phyloP scores from a whole-genome alignment of 495 filamentous ascomycete species.

The Penicillium paradoxum region DNA sequence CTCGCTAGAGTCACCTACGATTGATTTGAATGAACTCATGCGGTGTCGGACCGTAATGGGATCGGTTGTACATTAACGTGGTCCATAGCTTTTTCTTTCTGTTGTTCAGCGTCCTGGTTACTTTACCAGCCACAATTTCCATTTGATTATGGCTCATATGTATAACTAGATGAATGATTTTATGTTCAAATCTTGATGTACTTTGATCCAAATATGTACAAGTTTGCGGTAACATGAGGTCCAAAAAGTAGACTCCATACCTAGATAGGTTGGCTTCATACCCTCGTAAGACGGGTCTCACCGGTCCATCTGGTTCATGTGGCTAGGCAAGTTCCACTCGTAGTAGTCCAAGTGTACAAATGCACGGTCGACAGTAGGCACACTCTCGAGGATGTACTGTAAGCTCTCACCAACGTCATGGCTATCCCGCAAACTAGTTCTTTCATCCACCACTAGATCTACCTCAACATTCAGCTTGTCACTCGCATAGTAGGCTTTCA shows the following conservation, averaged over 20 bases:
- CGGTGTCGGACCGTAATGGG: not conserved
- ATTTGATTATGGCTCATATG: slow-evolving; percentile 13
- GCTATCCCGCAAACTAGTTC: slow-evolving; percentile 72
- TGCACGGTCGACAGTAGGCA: slow-evolving; percentile 65
- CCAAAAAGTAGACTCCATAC: not conserved
- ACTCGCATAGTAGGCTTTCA: slow-evolving; percentile 84
- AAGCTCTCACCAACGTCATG: slow-evolving; percentile 87
- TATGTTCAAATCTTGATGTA: slow-evolving; percentile 7
- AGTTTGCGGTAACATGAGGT: not conserved
- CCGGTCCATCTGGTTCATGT: slow-evolving; percentile 63
- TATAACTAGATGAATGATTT: slow-evolving; percentile 26
- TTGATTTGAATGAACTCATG: not conserved
- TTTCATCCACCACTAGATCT: slow-evolving; percentile 76
- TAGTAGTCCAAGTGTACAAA: slow-evolving; percentile 83
- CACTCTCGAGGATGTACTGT: slow-evolving; percentile 85
- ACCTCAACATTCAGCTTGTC: slow-evolving; percentile 87
- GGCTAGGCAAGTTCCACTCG: slow-evolving; percentile 75
- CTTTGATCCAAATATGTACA: not conserved
- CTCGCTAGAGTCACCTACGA: slow-evolving; percentile 19
- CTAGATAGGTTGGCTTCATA: not conserved
- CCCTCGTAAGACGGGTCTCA: not conserved
- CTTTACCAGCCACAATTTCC: not conserved
- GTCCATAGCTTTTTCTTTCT: not conserved
- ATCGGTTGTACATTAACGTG: slow-evolving; percentile 11
- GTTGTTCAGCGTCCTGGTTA: slow-evolving; percentile 2